These are phyloP conservation scores for Spathaspora girioi DNA, from an alignment of 805 yeast species.

Conservation along the genomic window DNA sequence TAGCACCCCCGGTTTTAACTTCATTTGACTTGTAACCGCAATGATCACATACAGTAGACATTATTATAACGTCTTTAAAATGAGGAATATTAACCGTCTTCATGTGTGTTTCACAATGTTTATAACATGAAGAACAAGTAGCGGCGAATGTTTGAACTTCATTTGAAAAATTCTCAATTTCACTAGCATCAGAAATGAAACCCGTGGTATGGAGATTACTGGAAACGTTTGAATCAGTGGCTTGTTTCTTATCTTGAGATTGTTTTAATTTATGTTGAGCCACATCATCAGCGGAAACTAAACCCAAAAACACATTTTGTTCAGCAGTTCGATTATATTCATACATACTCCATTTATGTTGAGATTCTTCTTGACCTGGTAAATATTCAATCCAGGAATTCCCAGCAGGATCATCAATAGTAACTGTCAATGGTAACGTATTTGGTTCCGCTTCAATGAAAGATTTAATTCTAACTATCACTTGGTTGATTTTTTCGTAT, in stretches of 20 bases:
- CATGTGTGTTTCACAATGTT: constrained; percentile 90
- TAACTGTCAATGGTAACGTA: constrained; percentile 71
- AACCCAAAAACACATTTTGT: constrained; percentile 81
- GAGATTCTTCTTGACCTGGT: constrained; percentile 42
- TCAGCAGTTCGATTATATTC: constrained; percentile 84
- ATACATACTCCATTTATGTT: constrained; percentile 81
- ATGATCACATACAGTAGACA: constrained; percentile 88
- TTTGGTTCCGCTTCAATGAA: constrained; percentile 65
- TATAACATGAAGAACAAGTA: constrained; percentile 85
- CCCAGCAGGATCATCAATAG: constrained; percentile 91
- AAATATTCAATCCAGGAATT: constrained; percentile 92
- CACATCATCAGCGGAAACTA: constrained; percentile 66
- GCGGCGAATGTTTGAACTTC: constrained; percentile 94
- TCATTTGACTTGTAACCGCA: constrained; percentile 97
- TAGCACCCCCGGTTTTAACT: constrained; percentile 97
- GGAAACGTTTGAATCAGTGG: constrained; percentile 30
- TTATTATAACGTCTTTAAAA: constrained; percentile 93
- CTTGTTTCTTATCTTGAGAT: constrained; percentile 44
- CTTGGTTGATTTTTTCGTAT: constrained; percentile 68
- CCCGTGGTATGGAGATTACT: constrained; percentile 47
- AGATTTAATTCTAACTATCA: constrained; percentile 57
- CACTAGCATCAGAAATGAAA: constrained; percentile 66
- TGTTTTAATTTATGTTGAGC: constrained; percentile 45
- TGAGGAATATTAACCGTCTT: constrained; percentile 95
- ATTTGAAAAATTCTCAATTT: constrained; percentile 78